A percentile compares a stretch with the other conserved stretches of the same genome.
Conservation (phyloP, 768 basidiomycete genomes). For the Amanita rubescens region DNA sequence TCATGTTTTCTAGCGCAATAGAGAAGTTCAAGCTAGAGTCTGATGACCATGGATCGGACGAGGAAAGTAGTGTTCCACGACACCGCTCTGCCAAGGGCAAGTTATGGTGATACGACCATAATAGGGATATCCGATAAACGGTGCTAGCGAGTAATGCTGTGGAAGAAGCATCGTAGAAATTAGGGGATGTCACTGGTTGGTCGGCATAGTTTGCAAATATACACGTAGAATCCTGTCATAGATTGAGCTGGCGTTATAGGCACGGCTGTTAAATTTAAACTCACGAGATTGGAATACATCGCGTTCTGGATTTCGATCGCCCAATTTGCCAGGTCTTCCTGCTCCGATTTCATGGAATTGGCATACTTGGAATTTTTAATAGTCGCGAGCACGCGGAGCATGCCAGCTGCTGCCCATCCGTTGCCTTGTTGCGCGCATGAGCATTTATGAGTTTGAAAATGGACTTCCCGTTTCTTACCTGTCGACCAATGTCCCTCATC, state of each 20-base stretch:
- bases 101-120: constrained; percentile 40
- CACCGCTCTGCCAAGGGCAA: constrained; percentile 52
- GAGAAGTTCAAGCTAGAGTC: constrained; percentile 11
- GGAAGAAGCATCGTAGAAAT: constrained; percentile 68
- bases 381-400: constrained; percentile 74
- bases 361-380: constrained; percentile 56
- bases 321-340: constrained; percentile 57
- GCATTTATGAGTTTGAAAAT: not conserved
- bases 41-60: constrained; percentile 2
- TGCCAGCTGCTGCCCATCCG: constrained; percentile 85
- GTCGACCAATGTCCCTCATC: constrained; percentile 80
- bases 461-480: constrained; percentile 33
- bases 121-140: constrained; percentile 63
- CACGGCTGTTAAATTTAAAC: no score
- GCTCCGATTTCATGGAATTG: constrained; percentile 39
- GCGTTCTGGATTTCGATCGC: constrained; percentile 64
- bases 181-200: constrained; percentile 24
- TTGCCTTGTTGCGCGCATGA: constrained; percentile 44
- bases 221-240: constrained; percentile 32
- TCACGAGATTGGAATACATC: constrained; percentile 55
- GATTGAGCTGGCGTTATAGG: not conserved
- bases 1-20: constrained; percentile 16
- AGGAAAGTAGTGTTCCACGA: constrained; percentile 31
- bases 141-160: constrained; percentile 71
- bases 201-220: constrained; percentile 73